A percentile compares a stretch with the other conserved stretches of the same genome.
Conservation (phyloP, 148 eudicot species). For the Chenopodium suecicum region DNA sequence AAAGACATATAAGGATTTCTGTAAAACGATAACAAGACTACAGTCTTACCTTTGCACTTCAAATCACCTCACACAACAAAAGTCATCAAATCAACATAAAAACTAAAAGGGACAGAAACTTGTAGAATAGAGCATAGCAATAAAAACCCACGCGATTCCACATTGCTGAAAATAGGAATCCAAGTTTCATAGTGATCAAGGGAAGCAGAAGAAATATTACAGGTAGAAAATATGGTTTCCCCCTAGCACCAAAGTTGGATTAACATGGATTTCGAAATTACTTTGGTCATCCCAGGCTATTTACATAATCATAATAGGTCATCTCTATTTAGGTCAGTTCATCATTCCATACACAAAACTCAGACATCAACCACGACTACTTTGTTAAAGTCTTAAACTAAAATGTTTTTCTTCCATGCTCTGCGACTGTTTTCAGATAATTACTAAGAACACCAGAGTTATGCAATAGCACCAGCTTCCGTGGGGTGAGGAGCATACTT, state of each 20-base stretch:
- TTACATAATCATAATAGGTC: not conserved
- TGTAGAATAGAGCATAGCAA: not conserved
- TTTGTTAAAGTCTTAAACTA: not conserved
- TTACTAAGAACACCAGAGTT: not conserved
- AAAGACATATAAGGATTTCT: not conserved
- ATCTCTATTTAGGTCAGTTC: not conserved
- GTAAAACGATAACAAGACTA: too few species aligned
- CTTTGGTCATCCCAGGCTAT: conserved; percentile 7
- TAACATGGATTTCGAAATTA: not conserved
- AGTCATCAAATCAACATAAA: too few species aligned
- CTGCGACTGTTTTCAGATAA: not conserved
- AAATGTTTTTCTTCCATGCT: not conserved
- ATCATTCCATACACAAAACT: conserved; percentile 6
- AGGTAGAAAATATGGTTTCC: not conserved
- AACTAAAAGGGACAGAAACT: too few species aligned
- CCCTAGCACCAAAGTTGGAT: not conserved
- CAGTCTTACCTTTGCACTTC: not conserved
- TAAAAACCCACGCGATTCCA: not conserved
- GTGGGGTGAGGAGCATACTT: conserved; percentile 40
- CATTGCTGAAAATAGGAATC: not conserved
- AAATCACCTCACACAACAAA: not conserved
- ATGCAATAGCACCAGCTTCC: not conserved
- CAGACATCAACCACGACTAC: not conserved
- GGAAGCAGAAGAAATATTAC: not conserved
- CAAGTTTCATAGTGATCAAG: not conserved